Percentiles rank a stretch among this genome's conserved stretches.
Evolutionary conservation across 139 green algal genomes (phyloP).

Genomic region (Limnomonas spitsbergensis): DNA sequence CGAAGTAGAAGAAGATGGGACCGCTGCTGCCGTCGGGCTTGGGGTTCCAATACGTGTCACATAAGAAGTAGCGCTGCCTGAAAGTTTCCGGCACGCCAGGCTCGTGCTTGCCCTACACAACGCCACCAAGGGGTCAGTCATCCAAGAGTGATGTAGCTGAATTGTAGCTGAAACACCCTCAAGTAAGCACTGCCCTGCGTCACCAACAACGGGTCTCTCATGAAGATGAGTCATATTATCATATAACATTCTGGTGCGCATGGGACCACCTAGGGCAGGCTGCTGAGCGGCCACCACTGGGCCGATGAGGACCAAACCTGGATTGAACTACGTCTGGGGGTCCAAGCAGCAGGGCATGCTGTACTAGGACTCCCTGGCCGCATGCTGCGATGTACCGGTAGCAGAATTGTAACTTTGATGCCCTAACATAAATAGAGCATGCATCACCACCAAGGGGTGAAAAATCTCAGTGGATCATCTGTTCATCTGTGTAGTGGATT

Average conservation of each 20-base stretch:
- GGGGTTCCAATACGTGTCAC: slow-evolving; percentile 58
- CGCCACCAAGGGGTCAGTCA: neutral
- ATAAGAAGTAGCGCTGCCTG: slow-evolving; percentile 79
- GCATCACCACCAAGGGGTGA: too few relatives aligned
- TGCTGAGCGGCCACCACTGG: too few relatives aligned
- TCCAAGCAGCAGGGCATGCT: too few relatives aligned
- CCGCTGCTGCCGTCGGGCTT: slow-evolving; percentile 23
- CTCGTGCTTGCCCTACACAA: slow-evolving; percentile 8
- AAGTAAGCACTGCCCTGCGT: neutral
- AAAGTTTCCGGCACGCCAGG: slow-evolving; percentile 46
- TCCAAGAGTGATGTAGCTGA: neutral
- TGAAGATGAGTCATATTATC: too few relatives aligned
- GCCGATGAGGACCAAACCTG: too few relatives aligned
- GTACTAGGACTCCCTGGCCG: too few relatives aligned
- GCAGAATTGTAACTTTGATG: neutral
- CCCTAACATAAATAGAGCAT: too few relatives aligned
- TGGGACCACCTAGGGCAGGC: neutral
- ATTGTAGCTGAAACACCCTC: neutral
- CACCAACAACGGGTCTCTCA: neutral
- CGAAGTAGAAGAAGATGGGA: slow-evolving; percentile 85
- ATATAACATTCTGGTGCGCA: too few relatives aligned
- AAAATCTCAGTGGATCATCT: too few relatives aligned
- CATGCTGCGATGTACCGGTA: neutral
- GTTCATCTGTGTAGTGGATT: too few relatives aligned
- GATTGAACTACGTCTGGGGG: too few relatives aligned